These are phyloP conservation scores for Fusarium stilboides DNA, from an alignment of 2,329 filamentous ascomycete species.

Conservation along the genomic window DNA sequence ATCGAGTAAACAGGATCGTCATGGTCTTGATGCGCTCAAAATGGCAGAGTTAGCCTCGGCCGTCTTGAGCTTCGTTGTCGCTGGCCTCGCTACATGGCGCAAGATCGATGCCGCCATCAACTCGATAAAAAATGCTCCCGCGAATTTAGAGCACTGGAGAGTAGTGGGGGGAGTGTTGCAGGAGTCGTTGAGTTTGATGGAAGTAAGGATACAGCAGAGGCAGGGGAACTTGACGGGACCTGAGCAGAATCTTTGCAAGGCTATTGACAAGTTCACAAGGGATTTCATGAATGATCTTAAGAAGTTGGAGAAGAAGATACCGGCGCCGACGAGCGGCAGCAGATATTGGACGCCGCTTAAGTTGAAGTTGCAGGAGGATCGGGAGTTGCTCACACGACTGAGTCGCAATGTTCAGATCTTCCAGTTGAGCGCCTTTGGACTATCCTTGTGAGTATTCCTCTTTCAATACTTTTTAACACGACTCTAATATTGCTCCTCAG, in stretches of 20 bases:
- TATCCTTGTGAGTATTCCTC: conserved; percentile 6
- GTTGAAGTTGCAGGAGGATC: conserved; percentile 10
- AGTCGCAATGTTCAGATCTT: conserved; percentile 27
- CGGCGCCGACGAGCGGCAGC: not conserved
- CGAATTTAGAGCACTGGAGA: conserved; percentile 19
- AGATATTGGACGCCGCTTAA: not conserved
- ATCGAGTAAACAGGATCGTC: not conserved
- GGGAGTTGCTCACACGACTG: conserved; percentile 9
- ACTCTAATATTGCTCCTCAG: not conserved
- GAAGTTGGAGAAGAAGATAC: conserved; percentile 6
- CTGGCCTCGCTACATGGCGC: conserved; percentile 8
- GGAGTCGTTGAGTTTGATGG: conserved; percentile 13
- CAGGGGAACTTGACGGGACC: conserved; percentile 2
- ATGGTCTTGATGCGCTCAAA: conserved; percentile 21
- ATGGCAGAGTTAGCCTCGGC: conserved; percentile 32
- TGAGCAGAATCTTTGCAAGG: conserved; percentile 18
- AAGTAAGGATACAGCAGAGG: conserved; percentile 5
- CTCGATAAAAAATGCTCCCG: conserved; percentile 9
- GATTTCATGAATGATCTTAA: conserved; percentile 15
- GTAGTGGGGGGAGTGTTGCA: conserved; percentile 6
- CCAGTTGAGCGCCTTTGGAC: conserved; percentile 10
- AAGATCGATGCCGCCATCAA: conserved; percentile 14
- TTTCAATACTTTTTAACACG: fast-evolving
- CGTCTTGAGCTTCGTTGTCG: conserved; percentile 14
- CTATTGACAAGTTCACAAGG: conserved; percentile 4